These are phyloP conservation scores for Tetradesmus obliquus DNA, from an alignment of 139 green algal genomes.

Conservation along the genomic window DNA sequence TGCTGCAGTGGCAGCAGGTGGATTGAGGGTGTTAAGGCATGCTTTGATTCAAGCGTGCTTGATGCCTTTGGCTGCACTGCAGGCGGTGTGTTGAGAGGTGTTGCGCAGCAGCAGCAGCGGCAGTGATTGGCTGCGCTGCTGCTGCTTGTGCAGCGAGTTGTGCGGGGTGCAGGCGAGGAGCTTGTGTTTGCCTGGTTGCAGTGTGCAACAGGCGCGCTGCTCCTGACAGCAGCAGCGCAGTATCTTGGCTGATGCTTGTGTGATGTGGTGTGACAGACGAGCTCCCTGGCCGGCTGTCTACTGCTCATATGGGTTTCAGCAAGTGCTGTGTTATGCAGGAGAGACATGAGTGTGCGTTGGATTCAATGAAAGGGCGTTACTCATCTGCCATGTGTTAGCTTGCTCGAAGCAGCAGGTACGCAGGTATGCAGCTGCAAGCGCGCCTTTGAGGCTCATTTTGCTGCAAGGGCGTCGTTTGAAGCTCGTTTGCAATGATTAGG, in stretches of 20 bases:
- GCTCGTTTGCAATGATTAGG: neutral
- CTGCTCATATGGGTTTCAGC: neutral
- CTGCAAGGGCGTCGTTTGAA: neutral
- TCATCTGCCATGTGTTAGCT: neutral
- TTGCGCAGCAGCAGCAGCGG: neutral
- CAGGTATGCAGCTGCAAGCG: neutral
- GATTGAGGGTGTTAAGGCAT: too few relatives aligned
- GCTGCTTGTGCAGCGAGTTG: neutral
- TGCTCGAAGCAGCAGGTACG: neutral
- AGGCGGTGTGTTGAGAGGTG: neutral
- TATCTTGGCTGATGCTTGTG: neutral
- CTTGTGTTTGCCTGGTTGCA: neutral
- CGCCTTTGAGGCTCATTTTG: too few relatives aligned
- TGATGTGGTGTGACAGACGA: neutral
- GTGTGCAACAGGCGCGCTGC: too few relatives aligned
- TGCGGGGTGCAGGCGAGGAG: neutral
- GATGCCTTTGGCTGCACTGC: neutral
- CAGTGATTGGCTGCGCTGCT: neutral
- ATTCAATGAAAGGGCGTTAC: neutral
- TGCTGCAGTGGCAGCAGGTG: neutral
- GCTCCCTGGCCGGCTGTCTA: neutral
- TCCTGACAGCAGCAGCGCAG: neutral
- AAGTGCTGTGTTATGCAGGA: neutral
- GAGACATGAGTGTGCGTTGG: neutral
- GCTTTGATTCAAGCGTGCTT: neutral